phyloP scores from a whole-genome alignment of 768 basidiomycete species.

The Boletus fagicola region DNA sequence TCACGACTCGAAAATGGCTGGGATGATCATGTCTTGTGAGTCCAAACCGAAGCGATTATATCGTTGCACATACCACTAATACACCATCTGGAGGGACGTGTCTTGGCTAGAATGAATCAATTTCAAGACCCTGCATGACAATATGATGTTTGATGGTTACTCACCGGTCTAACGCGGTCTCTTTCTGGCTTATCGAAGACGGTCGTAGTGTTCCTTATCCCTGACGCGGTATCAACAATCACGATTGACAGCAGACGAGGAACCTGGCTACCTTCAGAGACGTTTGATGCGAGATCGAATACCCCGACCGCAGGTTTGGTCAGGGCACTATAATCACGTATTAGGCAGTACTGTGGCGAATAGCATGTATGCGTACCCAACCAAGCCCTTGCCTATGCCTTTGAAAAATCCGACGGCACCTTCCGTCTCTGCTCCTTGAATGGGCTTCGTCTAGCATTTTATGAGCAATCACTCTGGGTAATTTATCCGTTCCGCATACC shows the following conservation, averaged over 20 bases:
- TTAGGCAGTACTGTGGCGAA: not conserved
- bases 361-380: slow-evolving; percentile 57
- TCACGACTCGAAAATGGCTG: slow-evolving; percentile 90
- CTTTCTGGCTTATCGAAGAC: slow-evolving; percentile 92
- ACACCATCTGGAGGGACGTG: slow-evolving; percentile 86
- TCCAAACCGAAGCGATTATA: not conserved
- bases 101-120: slow-evolving; percentile 57
- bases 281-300: slow-evolving; percentile 92
- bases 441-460: slow-evolving; percentile 77
- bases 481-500: slow-evolving; percentile 42
- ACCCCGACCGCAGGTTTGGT: slow-evolving; percentile 97
- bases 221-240: slow-evolving; percentile 38
- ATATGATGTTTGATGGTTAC: slow-evolving; percentile 23
- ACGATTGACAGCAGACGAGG: not conserved
- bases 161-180: slow-evolving; percentile 79
- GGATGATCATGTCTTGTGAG: slow-evolving; percentile 1
- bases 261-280: slow-evolving; percentile 70
- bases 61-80: slow-evolving; percentile 58
- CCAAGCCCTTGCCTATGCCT: slow-evolving; percentile 93
- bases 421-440: slow-evolving; percentile 93
- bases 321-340: slow-evolving; percentile 55
- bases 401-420: slow-evolving; percentile 98
- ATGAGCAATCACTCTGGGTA: slow-evolving; percentile 1
- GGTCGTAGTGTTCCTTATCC: slow-evolving; percentile 97
- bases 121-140: slow-evolving; percentile 4